Conservation (phyloP, 441 rosid genomes). For the Raphanus hybrid region DNA sequence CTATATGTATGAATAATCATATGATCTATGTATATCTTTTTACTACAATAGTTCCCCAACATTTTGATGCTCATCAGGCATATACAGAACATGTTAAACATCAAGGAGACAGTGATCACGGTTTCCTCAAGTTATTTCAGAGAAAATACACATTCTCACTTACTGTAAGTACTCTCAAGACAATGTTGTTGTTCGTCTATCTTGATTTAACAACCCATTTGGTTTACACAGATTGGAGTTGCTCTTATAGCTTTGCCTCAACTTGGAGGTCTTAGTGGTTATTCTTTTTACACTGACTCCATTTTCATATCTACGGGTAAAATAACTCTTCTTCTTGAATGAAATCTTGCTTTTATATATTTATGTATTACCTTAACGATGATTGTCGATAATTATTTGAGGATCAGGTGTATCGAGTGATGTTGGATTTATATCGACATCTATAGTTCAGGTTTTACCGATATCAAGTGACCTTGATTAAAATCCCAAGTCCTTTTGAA, state of each 20-base stretch:
- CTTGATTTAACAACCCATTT: background rate
- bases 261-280: slow-evolving; percentile 44
- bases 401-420: slow-evolving; percentile 36
- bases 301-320: slow-evolving; percentile 40
- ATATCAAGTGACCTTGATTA: background rate
- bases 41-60: background rate
- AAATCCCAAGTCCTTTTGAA: background rate
- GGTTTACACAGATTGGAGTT: slow-evolving; percentile 37
- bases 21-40: background rate
- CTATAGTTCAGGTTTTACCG: slow-evolving; percentile 34
- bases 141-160: slow-evolving; percentile 31
- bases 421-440: slow-evolving; percentile 35
- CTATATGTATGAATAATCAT: background rate
- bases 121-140: slow-evolving; percentile 28
- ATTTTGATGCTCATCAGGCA: slow-evolving; percentile 22
- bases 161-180: slow-evolving; percentile 6
- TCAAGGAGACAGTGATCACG: background rate
- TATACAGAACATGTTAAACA: slow-evolving; percentile 31
- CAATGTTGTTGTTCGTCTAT: background rate
- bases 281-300: slow-evolving; percentile 40
- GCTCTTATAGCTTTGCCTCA: slow-evolving; percentile 42
- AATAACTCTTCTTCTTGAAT: slow-evolving; percentile 19
- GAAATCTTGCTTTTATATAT: background rate
- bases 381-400: slow-evolving; percentile 1
- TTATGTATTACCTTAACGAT: background rate